phyloP scores from a whole-genome alignment of 139 green algal species.

The Volvox reticuliferus region DNA sequence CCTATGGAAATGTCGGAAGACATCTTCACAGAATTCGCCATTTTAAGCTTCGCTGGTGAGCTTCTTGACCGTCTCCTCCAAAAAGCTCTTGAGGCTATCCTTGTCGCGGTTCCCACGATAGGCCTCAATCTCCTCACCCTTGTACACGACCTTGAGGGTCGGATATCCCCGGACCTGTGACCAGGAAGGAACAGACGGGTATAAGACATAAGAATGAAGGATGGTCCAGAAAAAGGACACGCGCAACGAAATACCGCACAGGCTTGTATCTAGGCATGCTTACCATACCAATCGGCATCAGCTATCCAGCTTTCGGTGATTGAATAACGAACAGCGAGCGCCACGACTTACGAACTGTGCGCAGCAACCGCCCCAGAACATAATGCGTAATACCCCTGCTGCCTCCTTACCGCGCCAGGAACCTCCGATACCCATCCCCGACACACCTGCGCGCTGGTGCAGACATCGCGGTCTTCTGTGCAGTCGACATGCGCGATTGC shows the following conservation, averaged over 20 bases:
- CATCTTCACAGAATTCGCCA: background rate
- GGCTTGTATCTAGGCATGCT: too few relatives aligned
- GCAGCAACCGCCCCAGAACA: too few relatives aligned
- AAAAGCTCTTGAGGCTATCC: conserved; percentile 61
- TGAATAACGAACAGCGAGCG: too few relatives aligned
- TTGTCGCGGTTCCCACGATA: conserved; percentile 65
- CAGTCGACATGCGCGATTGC: conserved; percentile 77
- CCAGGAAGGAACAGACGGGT: background rate
- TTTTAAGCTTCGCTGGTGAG: conserved; percentile 54
- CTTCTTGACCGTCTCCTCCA: conserved; percentile 55
- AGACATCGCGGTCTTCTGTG: conserved; percentile 70
- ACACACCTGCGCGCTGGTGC: conserved; percentile 67
- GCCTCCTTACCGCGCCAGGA: background rate
- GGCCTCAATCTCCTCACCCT: conserved; percentile 71
- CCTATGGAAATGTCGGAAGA: too few relatives aligned
- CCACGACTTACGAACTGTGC: too few relatives aligned
- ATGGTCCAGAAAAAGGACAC: too few relatives aligned
- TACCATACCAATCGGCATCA: too few relatives aligned
- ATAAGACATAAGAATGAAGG: too few relatives aligned
- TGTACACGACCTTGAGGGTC: conserved; percentile 79
- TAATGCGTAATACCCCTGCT: too few relatives aligned
- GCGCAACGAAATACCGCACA: too few relatives aligned
- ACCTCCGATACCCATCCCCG: background rate
- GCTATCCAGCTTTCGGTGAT: too few relatives aligned
- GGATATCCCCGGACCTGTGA: conserved; percentile 82